Percentiles rank a stretch among this genome's conserved stretches.
Conservation (phyloP, 2,329 filamentous ascomycete genomes). For the Biscogniauxia mediterranea region DNA sequence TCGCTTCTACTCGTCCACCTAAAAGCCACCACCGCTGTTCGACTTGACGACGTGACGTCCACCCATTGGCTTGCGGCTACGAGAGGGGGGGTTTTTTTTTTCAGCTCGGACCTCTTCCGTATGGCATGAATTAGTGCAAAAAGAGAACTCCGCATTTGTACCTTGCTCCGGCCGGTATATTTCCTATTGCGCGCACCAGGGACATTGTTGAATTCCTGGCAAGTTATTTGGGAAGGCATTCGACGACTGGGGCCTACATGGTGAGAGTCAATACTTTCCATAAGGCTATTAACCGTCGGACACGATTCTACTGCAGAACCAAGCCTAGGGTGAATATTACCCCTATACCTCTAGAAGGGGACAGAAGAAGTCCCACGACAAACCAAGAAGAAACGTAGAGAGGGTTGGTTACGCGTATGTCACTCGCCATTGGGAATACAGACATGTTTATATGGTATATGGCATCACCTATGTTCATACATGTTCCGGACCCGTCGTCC, state of each 20-base stretch:
- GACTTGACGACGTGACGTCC: background rate
- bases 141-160: background rate
- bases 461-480: too few relatives aligned
- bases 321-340: background rate
- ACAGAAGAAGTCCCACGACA: background rate
- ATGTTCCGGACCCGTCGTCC: too few relatives aligned
- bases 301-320: background rate
- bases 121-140: background rate
- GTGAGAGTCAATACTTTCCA: too few relatives aligned
- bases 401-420: background rate
- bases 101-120: background rate
- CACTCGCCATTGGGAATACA: background rate
- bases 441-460: background rate
- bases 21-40: background rate
- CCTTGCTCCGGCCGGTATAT: background rate
- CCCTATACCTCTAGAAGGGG: background rate
- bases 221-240: too few relatives aligned
- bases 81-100: background rate
- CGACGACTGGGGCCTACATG: too few relatives aligned
- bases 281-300: background rate
- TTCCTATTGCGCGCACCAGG: too few relatives aligned
- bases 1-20: background rate
- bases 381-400: background rate
- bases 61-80: background rate
- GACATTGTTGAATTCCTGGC: too few relatives aligned